These are phyloP conservation scores for Candida patagonica DNA, from an alignment of 805 yeast species.

Conservation along the genomic window DNA sequence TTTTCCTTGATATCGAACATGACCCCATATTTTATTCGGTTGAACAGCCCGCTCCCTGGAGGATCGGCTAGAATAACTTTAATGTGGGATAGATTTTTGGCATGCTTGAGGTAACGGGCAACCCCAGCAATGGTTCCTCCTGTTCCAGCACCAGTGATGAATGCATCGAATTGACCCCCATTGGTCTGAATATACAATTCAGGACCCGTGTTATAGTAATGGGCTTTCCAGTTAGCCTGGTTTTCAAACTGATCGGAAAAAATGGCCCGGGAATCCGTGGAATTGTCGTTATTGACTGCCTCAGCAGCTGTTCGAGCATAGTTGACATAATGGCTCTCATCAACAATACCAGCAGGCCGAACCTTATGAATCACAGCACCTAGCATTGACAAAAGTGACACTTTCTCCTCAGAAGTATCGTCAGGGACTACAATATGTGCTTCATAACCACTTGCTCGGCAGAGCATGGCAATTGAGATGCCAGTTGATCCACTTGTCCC, in stretches of 20 bases:
- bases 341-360: conserved; percentile 91
- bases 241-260: conserved; percentile 97
- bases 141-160: conserved; percentile 90
- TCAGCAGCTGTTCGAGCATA: conserved; percentile 65
- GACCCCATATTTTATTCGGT: conserved; percentile 79
- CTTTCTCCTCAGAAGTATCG: conserved; percentile 81
- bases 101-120: conserved; percentile 57
- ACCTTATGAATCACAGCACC: conserved; percentile 84
- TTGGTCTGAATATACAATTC: conserved; percentile 75
- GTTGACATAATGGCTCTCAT: conserved; percentile 86
- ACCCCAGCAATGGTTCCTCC: conserved; percentile 98
- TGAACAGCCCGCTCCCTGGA: conserved; percentile 87
- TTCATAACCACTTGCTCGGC: conserved; percentile 77
- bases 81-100: conserved; percentile 27
- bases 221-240: conserved; percentile 80
- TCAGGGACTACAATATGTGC: conserved; percentile 94
- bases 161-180: conserved; percentile 51
- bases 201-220: conserved; percentile 80
- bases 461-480: conserved; percentile 83
- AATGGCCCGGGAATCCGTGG: conserved; percentile 45
- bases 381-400: conserved; percentile 56
- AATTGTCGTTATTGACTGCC: conserved; percentile 31
- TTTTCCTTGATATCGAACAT: conserved; percentile 85
- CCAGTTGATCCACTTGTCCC: conserved; percentile 98
- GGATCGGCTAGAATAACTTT: conserved; percentile 79